Evolutionary conservation across 345 rosid genomes (phyloP), one percentile per base, ranked within the genome.

Genomic region (Syzygium grande): DNA sequence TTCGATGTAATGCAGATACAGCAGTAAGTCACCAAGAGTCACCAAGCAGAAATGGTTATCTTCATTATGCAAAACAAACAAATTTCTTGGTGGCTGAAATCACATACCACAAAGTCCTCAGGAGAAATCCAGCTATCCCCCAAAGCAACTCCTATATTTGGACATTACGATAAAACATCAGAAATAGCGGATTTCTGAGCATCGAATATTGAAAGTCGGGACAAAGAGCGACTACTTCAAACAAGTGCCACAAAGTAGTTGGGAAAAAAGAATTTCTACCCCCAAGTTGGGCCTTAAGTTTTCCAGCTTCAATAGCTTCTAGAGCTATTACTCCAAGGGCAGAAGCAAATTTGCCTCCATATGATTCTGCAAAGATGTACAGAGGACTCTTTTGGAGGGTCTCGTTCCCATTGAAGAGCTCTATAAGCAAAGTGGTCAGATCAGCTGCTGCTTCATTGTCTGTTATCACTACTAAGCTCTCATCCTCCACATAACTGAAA

Each of bases 61-160:
- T 30, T 29, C 78, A 59, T 49, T 30, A 61, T 10, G 9, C 16
- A 0, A 51, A n/a, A 79, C 21, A 16, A 46, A 29, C 15, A 14
- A 22, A 79, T 25, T 34, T 87, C 43, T 16, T 87, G 1, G 27
- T 17, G 38, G 84, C 87, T 65, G 79, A 77, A 19, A 49, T 59
- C 15, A 54, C 87, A 9, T 87, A 91, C 95, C 92, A 86, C 90
- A 88, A 90, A 91, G 87, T 93, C 93, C 89, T 86, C 92, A 0
- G 93, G 92, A 49, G 95, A 93, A 89, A 93, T 93, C 92, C 92
- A 93, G 61, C 92, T 89, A 59, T 93, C 89, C 12, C 94, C 95
- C 87, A 93, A 86, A 77, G 92, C 95, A 86, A 93, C 88, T 52
- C 94, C 94, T 93, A 78, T 23, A 54, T 52, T 54, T 3, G 17